Base-by-base conservation (phyloP, 2,329 filamentous ascomycete species). In the Xylogone sp. region DNA sequence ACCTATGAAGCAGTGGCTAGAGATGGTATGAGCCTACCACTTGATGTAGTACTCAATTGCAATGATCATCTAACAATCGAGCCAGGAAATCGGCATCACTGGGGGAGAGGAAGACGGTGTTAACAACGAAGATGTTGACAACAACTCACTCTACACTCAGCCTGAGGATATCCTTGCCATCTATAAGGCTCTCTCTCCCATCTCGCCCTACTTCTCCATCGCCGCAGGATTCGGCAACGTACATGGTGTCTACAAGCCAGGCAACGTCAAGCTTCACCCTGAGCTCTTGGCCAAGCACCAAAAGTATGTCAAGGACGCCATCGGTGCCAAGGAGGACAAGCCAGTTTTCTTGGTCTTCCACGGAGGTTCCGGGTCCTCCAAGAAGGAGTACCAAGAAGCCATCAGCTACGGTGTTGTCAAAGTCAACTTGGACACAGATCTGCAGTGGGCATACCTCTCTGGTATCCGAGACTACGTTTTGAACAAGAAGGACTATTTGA, bases 311-410 rank as follows among this genome's bases (percentile, higher is more conserved):
- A 84, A 90, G 75, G 84, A 93, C 74, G 83, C 95, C 79, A 83
- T 86, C 59, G 73, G 75, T 61, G 75, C 82, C 65, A 76, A 81
- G 64, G 82, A 88, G 60, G 81, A 88, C 69, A 97, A 97, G 87
- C 94, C 94, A 62, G 89, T 97, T 69, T 97, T 92, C 85, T 90
- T 99, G 68, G 94, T 99, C 72, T 99, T 99, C 88, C 94, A 99
- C 82, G 94, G 94, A 68, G 94, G 94, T 66, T 96, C 90, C 59
- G 94, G 94, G 62, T 95, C 89, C 60, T 81, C 82, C 71, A 95
- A 96, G 80, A 75, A 90, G 64, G 94, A 99, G 78, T 99, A 88
- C 82, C 80, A 78, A 58, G 84, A 90, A 65, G 93, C 92, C 69
- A 97, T 97, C 74, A 76, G 78, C 69, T 88, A 93, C 74, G 94